Percentiles rank a stretch among this genome's conserved stretches.
Evolutionary conservation across 2,329 filamentous ascomycete species (phyloP).

Genomic region (Scytalidium sp.): DNA sequence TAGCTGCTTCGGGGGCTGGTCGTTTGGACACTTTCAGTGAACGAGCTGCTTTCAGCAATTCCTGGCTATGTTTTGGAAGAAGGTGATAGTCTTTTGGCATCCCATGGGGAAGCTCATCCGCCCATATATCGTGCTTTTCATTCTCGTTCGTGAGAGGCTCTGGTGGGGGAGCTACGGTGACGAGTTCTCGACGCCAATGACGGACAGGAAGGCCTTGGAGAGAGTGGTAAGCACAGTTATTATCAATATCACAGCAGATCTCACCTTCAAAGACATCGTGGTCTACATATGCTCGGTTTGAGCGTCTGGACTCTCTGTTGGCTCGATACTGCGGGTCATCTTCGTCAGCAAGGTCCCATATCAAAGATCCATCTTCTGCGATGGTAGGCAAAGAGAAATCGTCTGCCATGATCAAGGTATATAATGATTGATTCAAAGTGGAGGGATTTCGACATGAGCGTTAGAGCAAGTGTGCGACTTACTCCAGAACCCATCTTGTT

Average conservation of each 20-base stretch:
- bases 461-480: neutral
- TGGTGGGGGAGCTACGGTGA: conserved; percentile 64
- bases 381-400: neutral
- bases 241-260: neutral
- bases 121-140: conserved; percentile 55
- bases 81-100: conserved; percentile 87
- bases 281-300: conserved; percentile 38
- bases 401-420: neutral
- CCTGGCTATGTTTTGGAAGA: conserved; percentile 75
- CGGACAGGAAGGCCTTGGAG: conserved; percentile 65
- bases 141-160: conserved; percentile 60
- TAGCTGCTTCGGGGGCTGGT: conserved; percentile 54
- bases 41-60: conserved; percentile 76
- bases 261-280: conserved; percentile 47
- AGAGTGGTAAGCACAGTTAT: conserved; percentile 53
- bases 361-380: neutral
- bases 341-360: neutral
- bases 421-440: neutral
- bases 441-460: neutral
- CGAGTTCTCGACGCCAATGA: conserved; percentile 77
- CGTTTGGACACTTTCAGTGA: conserved; percentile 75
- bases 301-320: conserved; percentile 19
- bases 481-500: neutral
- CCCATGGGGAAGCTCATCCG: conserved; percentile 68
- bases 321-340: conserved; percentile 20